Percentiles rank a stretch among this genome's conserved stretches.
phyloP scores from a whole-genome alignment of 2,329 filamentous ascomycete genomes.

The Rutstroemia sp. region DNA sequence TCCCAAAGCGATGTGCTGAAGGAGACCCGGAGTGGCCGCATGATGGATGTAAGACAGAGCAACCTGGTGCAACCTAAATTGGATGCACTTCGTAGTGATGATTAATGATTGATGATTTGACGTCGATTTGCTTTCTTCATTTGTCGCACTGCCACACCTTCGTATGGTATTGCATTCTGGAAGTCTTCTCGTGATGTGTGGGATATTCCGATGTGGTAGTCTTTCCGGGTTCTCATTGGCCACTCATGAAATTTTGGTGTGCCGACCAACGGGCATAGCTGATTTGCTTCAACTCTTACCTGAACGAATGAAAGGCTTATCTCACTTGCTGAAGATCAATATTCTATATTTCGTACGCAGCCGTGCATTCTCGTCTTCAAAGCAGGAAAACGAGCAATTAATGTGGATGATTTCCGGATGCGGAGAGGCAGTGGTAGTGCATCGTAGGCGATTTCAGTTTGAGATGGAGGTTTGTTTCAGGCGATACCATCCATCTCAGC shows the following conservation, averaged over 20 bases:
- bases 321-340: background rate
- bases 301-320: background rate
- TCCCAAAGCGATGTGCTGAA: background rate
- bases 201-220: background rate
- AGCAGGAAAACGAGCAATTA: too few species aligned
- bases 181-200: constrained; percentile 4
- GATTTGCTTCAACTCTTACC: background rate
- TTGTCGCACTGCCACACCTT: constrained; percentile 4
- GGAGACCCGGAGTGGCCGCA: constrained; percentile 2
- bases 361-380: too few species aligned
- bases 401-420: background rate
- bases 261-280: background rate
- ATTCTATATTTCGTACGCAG: background rate
- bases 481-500: background rate
- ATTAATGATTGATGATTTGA: background rate
- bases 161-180: background rate
- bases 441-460: background rate
- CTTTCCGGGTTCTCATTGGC: constrained; percentile 1
- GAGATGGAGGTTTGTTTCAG: constrained; percentile 7
- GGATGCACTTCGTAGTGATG: background rate
- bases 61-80: background rate
- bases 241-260: background rate
- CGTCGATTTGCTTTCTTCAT: background rate
- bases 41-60: constrained; percentile 8
- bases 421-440: constrained; percentile 1